A percentile compares a stretch with the other conserved stretches of the same genome.
Evolutionary conservation across 768 basidiomycete species (phyloP).

Genomic region (Suillus weaverae): DNA sequence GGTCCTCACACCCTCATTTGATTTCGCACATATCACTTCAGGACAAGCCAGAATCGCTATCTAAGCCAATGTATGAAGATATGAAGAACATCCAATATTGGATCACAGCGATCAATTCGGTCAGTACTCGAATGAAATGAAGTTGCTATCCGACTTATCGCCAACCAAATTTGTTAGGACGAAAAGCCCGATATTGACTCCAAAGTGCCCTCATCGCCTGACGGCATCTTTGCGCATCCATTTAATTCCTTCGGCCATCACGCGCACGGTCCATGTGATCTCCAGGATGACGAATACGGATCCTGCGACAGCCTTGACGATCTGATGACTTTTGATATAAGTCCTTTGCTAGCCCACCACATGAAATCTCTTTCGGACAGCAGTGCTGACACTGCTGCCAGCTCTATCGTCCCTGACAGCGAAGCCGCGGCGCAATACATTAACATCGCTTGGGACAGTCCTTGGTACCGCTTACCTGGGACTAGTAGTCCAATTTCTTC

Average conservation of each 20-base stretch:
- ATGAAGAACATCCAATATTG: conserved; percentile 26
- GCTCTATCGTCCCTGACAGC: conserved; percentile 23
- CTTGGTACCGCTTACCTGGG: conserved; percentile 36
- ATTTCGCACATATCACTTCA: conserved; percentile 14
- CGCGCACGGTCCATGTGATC: not conserved
- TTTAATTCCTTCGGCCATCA: conserved; percentile 18
- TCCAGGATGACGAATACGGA: not conserved
- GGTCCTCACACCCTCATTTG: conserved; percentile 13
- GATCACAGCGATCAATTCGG: conserved; percentile 25
- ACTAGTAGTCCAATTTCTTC: conserved; percentile 27
- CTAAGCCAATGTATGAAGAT: conserved; percentile 25
- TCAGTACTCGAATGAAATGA: conserved; percentile 13
- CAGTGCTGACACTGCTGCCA: conserved; percentile 22
- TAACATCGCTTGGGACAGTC: conserved; percentile 38
- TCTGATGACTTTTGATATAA: not conserved
- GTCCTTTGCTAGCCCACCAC: conserved; percentile 5
- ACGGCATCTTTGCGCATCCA: conserved; percentile 16
- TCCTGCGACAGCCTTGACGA: not conserved
- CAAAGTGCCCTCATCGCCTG: conserved; percentile 3
- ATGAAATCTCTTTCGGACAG: conserved; percentile 17
- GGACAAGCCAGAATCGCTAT: conserved; percentile 9
- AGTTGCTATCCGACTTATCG: not conserved
- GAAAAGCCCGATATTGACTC: conserved; percentile 11
- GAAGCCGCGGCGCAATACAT: conserved; percentile 38
- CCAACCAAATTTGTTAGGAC: conserved; percentile 16